Percentiles rank a stretch among this genome's conserved stretches.
Conservation (phyloP, 2,329 filamentous ascomycete species). For the Eutypa lata region DNA sequence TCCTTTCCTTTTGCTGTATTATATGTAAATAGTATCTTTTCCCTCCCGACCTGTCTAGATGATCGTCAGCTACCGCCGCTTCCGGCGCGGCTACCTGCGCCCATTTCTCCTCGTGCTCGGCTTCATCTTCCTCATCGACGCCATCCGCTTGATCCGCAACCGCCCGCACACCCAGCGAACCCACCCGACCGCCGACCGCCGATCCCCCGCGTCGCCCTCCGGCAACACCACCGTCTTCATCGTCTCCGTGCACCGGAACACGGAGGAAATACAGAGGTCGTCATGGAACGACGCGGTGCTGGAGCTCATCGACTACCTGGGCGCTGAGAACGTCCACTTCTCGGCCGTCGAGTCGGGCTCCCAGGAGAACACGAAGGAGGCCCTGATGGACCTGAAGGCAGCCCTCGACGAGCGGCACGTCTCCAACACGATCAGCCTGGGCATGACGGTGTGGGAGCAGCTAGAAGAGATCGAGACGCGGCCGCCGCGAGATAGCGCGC, state of each 20-base stretch:
- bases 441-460: constrained; percentile 52
- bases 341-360: constrained; percentile 66
- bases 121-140: constrained; percentile 33
- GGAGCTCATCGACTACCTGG: constrained; percentile 53
- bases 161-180: constrained; percentile 29
- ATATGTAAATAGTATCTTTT: constrained; percentile 1
- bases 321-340: constrained; percentile 61
- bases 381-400: constrained; percentile 53
- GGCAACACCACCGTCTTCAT: constrained; percentile 54
- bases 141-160: constrained; percentile 25
- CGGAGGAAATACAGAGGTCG: constrained; percentile 53
- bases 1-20: constrained; percentile 4
- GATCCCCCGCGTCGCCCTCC: constrained; percentile 11
- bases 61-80: constrained; percentile 32
- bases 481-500: constrained; percentile 24
- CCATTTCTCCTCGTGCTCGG: constrained; percentile 28
- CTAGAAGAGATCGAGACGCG: constrained; percentile 49
- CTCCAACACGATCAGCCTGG: constrained; percentile 53
- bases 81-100: constrained; percentile 33
- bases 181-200: constrained; percentile 16
- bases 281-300: constrained; percentile 60
- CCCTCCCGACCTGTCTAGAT: constrained; percentile 22
- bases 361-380: constrained; percentile 63
- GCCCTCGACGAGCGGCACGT: constrained; percentile 50
- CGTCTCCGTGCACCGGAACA: constrained; percentile 66